Conservation (phyloP, 2,329 filamentous ascomycete genomes). For the Talaromyces albobiverticillius region DNA sequence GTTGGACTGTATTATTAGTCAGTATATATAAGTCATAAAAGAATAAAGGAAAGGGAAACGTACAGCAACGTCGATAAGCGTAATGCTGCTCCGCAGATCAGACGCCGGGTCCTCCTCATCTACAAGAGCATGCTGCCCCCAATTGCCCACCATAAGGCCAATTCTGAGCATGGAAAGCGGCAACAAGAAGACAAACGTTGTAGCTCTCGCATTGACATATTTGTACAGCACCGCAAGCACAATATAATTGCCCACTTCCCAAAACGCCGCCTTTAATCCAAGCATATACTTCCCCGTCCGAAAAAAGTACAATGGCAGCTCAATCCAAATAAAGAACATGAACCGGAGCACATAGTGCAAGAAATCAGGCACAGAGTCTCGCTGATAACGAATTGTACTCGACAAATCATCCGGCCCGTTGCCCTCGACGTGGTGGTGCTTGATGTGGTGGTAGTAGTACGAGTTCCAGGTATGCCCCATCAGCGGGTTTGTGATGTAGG, state of each 20-base stretch:
- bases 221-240: conserved; percentile 47
- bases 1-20: conserved; percentile 60
- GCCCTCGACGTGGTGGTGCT: conserved; percentile 79
- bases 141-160: conserved; percentile 78
- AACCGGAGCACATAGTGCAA: conserved; percentile 71
- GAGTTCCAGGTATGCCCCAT: conserved; percentile 85
- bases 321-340: conserved; percentile 69
- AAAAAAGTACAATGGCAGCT: conserved; percentile 71
- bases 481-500: conserved; percentile 70
- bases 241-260: conserved; percentile 49
- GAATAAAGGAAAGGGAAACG: conserved; percentile 28
- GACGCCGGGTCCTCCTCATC: conserved; percentile 72
- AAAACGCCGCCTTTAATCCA: conserved; percentile 57
- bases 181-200: conserved; percentile 63
- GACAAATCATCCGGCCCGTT: conserved; percentile 75
- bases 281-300: conserved; percentile 57
- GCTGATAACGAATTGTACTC: conserved; percentile 72
- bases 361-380: conserved; percentile 66
- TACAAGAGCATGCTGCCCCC: conserved; percentile 80
- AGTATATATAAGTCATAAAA: neutral
- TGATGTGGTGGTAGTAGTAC: conserved; percentile 83
- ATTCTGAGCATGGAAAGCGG: conserved; percentile 65
- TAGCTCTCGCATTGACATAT: conserved; percentile 50
- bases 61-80: conserved; percentile 73
- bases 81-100: conserved; percentile 76